Conservation (phyloP, 106 monocot species). For the Acanthochlamys bracteata region DNA sequence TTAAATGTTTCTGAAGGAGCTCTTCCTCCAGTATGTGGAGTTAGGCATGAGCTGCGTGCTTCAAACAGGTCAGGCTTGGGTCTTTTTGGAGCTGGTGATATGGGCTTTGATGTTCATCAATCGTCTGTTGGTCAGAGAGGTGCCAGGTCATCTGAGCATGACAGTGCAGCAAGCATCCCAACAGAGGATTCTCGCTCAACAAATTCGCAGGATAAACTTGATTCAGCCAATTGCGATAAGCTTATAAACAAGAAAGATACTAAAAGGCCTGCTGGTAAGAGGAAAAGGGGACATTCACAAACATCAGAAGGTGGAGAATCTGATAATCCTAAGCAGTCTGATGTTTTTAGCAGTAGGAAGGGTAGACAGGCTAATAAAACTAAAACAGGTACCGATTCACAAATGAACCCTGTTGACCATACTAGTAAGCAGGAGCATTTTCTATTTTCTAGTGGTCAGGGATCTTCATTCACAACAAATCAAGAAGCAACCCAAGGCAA, state of each 20-base stretch:
- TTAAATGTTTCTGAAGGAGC: conserved; percentile 18
- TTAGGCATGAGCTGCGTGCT: conserved; percentile 23
- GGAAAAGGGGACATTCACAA: conserved; percentile 79
- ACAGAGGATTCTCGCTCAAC: conserved; percentile 74
- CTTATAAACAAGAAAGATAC: conserved; percentile 37
- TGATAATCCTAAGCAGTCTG: conserved; percentile 48
- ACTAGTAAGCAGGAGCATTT: conserved; percentile 13
- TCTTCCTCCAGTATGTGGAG: conserved; percentile 18
- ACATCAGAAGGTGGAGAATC: conserved; percentile 30
- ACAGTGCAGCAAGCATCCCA: conserved; percentile 58
- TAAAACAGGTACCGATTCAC: conserved; percentile 30
- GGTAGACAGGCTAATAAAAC: conserved; percentile 47
- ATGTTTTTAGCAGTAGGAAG: conserved; percentile 45
- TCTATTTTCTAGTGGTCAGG: conserved; percentile 1
- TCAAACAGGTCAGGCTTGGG: conserved; percentile 21
- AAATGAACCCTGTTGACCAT: conserved; percentile 23
- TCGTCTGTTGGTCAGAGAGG: conserved; percentile 55
- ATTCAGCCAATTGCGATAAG: conserved; percentile 48
- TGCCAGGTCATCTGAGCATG: conserved; percentile 55
- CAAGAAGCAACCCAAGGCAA: no score
- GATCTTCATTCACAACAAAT: no score
- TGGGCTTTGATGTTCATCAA: conserved; percentile 39
- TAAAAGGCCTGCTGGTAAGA: conserved; percentile 49
- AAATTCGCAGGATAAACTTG: conserved; percentile 74
- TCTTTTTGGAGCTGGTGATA: conserved; percentile 28